Evolutionary conservation across 108 stramenopile species (phyloP).

Genomic region (Skeletonema grethae): DNA sequence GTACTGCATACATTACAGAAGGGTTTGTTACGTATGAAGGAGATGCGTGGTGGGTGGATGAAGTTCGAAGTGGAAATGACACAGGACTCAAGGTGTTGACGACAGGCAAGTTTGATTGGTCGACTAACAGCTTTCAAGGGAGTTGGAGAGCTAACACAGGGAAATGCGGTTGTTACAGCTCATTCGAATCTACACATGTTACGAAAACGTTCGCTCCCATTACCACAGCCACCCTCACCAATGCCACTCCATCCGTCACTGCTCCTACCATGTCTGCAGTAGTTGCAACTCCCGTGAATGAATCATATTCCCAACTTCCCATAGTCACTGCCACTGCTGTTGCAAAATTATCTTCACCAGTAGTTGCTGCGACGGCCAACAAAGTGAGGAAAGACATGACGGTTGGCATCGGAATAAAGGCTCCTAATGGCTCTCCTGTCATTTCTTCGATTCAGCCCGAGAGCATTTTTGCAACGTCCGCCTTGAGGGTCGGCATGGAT

Average conservation of each 20-base stretch:
- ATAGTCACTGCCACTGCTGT: neutral
- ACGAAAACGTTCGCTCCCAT: neutral
- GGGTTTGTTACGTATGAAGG: slow-evolving; percentile 22
- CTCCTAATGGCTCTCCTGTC: neutral
- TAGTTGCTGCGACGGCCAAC: neutral
- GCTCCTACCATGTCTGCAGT: no score
- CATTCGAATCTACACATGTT: slow-evolving; percentile 17
- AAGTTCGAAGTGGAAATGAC: slow-evolving; percentile 17
- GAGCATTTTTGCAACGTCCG: neutral
- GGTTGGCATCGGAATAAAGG: slow-evolving; percentile 2
- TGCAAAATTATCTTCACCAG: neutral
- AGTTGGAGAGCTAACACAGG: slow-evolving; percentile 31
- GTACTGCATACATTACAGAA: slow-evolving; percentile 15
- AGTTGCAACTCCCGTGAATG: neutral
- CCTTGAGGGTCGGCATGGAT: neutral
- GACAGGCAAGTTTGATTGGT: slow-evolving; percentile 28
- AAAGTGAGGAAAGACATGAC: neutral
- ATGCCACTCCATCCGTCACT: no score
- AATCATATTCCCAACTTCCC: neutral
- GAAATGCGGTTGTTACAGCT: slow-evolving; percentile 9
- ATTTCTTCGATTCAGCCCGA: neutral
- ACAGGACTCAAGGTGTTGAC: slow-evolving; percentile 26
- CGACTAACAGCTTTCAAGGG: slow-evolving; percentile 25
- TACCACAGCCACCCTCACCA: no score
- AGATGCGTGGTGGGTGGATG: slow-evolving; percentile 39